Conservation (phyloP, 1,284 basidiomycete species). For the Ceratobasidium papillatum region DNA sequence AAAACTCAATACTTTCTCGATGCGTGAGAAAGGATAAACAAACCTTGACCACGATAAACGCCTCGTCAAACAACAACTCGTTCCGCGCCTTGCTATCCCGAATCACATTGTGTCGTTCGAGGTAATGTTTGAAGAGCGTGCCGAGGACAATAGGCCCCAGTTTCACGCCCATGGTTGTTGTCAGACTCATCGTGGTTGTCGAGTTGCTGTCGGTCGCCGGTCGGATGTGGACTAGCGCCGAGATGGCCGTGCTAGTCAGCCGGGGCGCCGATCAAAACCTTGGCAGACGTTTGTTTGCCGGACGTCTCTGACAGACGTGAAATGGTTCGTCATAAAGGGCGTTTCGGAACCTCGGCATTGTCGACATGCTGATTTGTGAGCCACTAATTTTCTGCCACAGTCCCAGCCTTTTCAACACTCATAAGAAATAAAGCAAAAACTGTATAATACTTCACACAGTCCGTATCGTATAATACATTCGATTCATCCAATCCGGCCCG, state of each 20-base stretch:
- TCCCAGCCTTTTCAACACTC: too few relatives aligned
- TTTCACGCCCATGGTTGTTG: slow-evolving; percentile 58
- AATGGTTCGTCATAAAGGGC: background rate
- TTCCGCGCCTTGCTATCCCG: slow-evolving; percentile 66
- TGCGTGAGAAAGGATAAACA: slow-evolving; percentile 45
- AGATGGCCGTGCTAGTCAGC: background rate
- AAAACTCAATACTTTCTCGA: slow-evolving; percentile 14
- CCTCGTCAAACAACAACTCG: slow-evolving; percentile 84
- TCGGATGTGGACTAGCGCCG: background rate
- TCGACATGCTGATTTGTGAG: too few relatives aligned
- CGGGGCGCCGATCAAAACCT: background rate
- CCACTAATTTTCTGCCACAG: too few relatives aligned
- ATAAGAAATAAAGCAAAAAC: background rate
- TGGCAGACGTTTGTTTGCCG: background rate
- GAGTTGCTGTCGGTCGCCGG: slow-evolving; percentile 8
- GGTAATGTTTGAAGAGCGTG: slow-evolving; percentile 83
- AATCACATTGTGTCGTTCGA: slow-evolving; percentile 64
- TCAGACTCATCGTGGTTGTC: slow-evolving; percentile 40
- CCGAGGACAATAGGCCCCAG: slow-evolving; percentile 80
- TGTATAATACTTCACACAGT: background rate
- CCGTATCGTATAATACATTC: too few relatives aligned
- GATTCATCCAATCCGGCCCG: background rate
- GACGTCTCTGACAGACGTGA: background rate
- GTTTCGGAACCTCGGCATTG: too few relatives aligned
- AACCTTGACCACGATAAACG: slow-evolving; percentile 82